Base-by-base conservation (phyloP, 129 eudicot genomes). In the Centaurea solstitialis region DNA sequence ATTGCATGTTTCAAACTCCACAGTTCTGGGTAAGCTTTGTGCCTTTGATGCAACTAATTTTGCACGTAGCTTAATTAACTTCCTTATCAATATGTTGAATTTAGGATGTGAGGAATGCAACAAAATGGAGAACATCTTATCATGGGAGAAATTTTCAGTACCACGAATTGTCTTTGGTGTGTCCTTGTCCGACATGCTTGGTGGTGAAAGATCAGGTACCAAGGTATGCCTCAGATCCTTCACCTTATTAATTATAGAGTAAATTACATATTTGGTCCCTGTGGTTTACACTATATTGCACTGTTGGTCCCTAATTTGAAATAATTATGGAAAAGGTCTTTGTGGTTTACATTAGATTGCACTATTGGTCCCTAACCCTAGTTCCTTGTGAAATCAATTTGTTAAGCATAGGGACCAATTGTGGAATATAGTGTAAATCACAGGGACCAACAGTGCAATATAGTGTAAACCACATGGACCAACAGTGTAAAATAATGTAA, bases 31-130 rank as follows among this genome's bases (percentile, higher is more conserved):
- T 89, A 90, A 39, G 81, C 79, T 70, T 72, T 76, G 65, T 77
- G 70, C 28, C 39, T 72, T 76, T 70, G n/a, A 66, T 11, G 35
- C 57, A 22, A 35, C 59, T 18, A 23, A 43, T 74, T 74, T 15
- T n/a, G 74, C 26, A 77, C 65, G 41, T 64, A 33, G n/a, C 43
- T 74, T 76, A 0, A 41, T 37, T 23, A 39, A 64, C 77, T 23
- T 23, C 35, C 70, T 45, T 7, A 66, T 40, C n/a, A 26, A 57
- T 68, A 9, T 75, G 68, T 37, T 82, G 81, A 20, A 74, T 76
- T 70, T 87, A 96, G 99, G 97, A 80, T 82, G 85, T 61, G 68
- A 47, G 73, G 91, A 93, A 65, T 93, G 99, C 96, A 96, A 96
- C 80, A 87, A 79, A 83, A 85, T 73, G 90, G 99, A 96, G 66